Conservation (phyloP, 257 asterid genomes). For the Ligustrum vulgare region DNA sequence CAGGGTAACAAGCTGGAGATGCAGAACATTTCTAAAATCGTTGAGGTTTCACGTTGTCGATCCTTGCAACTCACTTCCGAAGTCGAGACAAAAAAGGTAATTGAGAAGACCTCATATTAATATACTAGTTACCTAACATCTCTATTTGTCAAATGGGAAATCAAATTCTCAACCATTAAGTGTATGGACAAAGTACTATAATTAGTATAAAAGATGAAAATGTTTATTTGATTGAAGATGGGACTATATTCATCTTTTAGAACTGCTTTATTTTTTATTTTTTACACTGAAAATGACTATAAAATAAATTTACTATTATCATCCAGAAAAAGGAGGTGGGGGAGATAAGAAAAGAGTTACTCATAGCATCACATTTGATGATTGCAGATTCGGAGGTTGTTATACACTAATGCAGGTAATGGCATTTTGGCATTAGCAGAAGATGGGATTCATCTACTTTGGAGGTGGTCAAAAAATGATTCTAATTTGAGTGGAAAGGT, state of each 20-base stretch:
- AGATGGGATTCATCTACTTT: slow-evolving; percentile 63
- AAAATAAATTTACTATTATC: neutral
- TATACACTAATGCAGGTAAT: slow-evolving; percentile 65
- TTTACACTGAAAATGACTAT: neutral
- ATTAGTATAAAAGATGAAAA: neutral
- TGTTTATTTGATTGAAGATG: neutral
- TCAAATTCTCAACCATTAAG: neutral
- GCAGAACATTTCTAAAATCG: slow-evolving; percentile 41
- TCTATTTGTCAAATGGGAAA: neutral
- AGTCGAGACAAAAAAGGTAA: slow-evolving; percentile 48
- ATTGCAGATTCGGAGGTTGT: slow-evolving; percentile 72
- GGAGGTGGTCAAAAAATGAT: slow-evolving; percentile 58
- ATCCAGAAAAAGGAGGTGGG: neutral
- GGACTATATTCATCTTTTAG: neutral
- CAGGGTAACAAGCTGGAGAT: slow-evolving; percentile 35
- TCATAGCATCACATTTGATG: slow-evolving; percentile 24
- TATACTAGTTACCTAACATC: neutral
- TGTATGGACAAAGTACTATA: neutral
- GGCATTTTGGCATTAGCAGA: slow-evolving; percentile 63
- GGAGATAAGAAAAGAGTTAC: neutral
- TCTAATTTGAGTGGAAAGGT: slow-evolving; percentile 44
- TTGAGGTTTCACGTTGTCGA: slow-evolving; percentile 58
- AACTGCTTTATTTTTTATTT: neutral
- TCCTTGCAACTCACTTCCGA: slow-evolving; percentile 53
- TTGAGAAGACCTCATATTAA: neutral